Evolutionary conservation across 139 green algal species (phyloP).

Genomic region (Gonium pectorale): DNA sequence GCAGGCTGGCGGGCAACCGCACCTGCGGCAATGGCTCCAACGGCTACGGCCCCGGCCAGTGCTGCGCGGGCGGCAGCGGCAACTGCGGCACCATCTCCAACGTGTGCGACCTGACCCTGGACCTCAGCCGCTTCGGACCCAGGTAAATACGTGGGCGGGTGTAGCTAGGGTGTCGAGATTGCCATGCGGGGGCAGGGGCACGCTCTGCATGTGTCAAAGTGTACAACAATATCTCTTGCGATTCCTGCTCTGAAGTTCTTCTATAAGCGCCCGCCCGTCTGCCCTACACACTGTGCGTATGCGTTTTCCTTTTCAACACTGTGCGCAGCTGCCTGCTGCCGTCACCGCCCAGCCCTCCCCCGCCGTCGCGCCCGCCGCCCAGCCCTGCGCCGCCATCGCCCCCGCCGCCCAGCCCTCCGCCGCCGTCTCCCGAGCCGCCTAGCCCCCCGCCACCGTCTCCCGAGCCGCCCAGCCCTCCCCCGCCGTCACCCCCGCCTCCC

Average conservation of each 20-base stretch:
- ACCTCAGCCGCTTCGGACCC: background rate
- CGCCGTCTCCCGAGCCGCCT: background rate
- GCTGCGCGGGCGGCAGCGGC: background rate
- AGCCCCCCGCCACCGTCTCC: background rate
- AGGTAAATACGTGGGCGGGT: too few species aligned
- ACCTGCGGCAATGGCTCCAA: background rate
- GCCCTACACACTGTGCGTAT: background rate
- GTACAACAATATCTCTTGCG: background rate
- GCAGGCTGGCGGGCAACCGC: background rate
- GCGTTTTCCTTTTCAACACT: background rate
- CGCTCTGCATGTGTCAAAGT: background rate
- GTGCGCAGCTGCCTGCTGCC: background rate
- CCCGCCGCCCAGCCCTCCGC: background rate
- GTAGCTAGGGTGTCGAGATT: background rate
- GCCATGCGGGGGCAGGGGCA: background rate
- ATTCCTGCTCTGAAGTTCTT: background rate
- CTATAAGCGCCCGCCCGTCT: background rate
- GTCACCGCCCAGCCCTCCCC: background rate
- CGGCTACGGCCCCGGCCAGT: too few species aligned
- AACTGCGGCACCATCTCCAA: background rate
- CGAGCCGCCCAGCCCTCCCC: background rate
- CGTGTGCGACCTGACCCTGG: background rate
- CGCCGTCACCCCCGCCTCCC: background rate
- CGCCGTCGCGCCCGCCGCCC: background rate
- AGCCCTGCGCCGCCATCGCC: background rate